Evolutionary conservation across 2,329 filamentous ascomycete genomes (phyloP).

Genomic region (Cercospora sp.): DNA sequence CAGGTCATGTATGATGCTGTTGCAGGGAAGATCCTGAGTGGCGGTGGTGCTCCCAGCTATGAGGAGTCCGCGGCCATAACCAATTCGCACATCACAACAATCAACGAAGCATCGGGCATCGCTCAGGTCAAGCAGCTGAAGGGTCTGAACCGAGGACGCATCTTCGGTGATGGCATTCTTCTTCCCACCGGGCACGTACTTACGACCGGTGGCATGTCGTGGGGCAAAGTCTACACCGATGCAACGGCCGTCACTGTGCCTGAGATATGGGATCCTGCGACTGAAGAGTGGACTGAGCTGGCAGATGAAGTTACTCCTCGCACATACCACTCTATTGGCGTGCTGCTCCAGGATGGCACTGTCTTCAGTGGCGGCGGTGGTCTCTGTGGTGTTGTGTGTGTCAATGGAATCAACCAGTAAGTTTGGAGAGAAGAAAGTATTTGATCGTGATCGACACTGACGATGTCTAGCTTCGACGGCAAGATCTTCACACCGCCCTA

Average conservation of each 20-base stretch:
- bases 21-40: slow-evolving; percentile 56
- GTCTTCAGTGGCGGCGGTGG: slow-evolving; percentile 56
- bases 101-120: slow-evolving; percentile 35
- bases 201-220: slow-evolving; percentile 37
- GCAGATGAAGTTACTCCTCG: slow-evolving; percentile 42
- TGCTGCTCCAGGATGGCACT: slow-evolving; percentile 54
- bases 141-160: slow-evolving; percentile 35
- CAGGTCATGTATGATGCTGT: slow-evolving; percentile 60
- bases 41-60: slow-evolving; percentile 54
- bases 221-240: slow-evolving; percentile 27
- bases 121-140: slow-evolving; percentile 30
- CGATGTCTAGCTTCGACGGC: slow-evolving; percentile 45
- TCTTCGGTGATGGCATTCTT: slow-evolving; percentile 34
- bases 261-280: slow-evolving; percentile 29
- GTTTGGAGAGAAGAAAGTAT: neutral
- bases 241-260: slow-evolving; percentile 23
- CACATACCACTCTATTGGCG: slow-evolving; percentile 53
- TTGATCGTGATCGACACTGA: neutral
- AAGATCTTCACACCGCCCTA: slow-evolving; percentile 60
- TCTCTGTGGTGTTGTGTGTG: slow-evolving; percentile 45
- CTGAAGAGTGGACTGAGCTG: slow-evolving; percentile 24
- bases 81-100: slow-evolving; percentile 54
- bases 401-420: slow-evolving; percentile 8
- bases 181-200: slow-evolving; percentile 41
- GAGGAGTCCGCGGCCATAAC: slow-evolving; percentile 45